Evolutionary conservation across 139 green algal species (phyloP).

Genomic region (Limnomonas spitsbergensis): DNA sequence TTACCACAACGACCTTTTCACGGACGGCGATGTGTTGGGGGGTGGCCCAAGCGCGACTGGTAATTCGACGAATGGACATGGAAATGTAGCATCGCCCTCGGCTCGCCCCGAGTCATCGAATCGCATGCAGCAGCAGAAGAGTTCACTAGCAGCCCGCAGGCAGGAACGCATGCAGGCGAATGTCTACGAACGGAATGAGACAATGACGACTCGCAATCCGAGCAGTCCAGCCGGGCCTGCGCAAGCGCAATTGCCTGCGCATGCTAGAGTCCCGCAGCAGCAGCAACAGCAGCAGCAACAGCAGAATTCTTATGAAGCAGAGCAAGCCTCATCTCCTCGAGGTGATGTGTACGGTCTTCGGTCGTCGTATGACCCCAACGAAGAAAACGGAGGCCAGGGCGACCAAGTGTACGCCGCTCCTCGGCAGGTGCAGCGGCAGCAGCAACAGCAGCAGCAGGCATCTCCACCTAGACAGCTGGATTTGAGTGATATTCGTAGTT

Average conservation of each 20-base stretch:
- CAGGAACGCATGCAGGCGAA: slow-evolving; percentile 35
- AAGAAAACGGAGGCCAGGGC: slow-evolving; percentile 24
- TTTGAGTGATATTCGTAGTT: slow-evolving; percentile 48
- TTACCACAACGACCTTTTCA: slow-evolving; percentile 46
- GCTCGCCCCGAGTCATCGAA: background rate
- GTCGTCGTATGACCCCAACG: slow-evolving; percentile 57
- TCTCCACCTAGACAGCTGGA: slow-evolving; percentile 26
- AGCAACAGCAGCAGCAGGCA: slow-evolving; percentile 25
- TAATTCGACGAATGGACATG: background rate
- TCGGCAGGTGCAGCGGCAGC: slow-evolving; percentile 6
- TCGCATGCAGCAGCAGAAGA: slow-evolving; percentile 23
- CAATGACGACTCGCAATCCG: background rate
- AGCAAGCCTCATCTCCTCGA: background rate
- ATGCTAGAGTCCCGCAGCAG: background rate
- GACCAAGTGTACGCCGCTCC: background rate
- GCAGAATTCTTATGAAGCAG: background rate
- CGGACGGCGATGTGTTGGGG: slow-evolving; percentile 34
- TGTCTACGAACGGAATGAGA: slow-evolving; percentile 19
- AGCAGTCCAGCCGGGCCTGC: background rate
- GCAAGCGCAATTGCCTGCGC: background rate
- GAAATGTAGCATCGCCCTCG: background rate
- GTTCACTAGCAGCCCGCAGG: slow-evolving; percentile 24
- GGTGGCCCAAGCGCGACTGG: background rate
- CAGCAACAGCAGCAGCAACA: slow-evolving; percentile 13
- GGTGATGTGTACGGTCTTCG: slow-evolving; percentile 38